Evolutionary conservation across 2,329 filamentous ascomycete species (phyloP).

Genomic region (Trichoderma afroharzianum): DNA sequence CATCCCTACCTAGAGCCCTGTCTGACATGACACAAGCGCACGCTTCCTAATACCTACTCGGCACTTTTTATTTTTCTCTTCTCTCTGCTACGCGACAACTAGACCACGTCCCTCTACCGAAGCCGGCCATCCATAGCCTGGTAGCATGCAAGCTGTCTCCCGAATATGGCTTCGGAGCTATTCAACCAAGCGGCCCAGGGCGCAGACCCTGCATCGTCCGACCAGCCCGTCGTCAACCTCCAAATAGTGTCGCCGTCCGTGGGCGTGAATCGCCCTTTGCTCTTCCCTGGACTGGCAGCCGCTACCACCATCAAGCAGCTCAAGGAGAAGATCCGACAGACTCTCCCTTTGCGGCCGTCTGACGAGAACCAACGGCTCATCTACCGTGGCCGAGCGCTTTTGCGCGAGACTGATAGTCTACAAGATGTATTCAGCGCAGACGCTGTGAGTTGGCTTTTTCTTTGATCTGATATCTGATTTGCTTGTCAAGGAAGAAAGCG

Average conservation of each 20-base stretch:
- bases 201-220: conserved; percentile 25
- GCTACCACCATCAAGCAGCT: conserved; percentile 54
- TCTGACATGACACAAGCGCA: conserved; percentile 22
- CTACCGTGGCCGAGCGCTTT: conserved; percentile 54
- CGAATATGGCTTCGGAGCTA: conserved; percentile 40
- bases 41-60: background rate
- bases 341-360: conserved; percentile 46
- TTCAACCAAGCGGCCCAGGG: conserved; percentile 20
- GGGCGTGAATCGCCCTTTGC: conserved; percentile 48
- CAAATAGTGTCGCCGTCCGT: conserved; percentile 58
- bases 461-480: background rate
- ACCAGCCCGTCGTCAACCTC: conserved; percentile 48
- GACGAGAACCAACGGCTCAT: conserved; percentile 59
- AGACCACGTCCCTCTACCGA: background rate
- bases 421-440: conserved; percentile 55
- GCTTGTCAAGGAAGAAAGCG: background rate
- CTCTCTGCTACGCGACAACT: background rate
- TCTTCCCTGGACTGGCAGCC: conserved; percentile 46
- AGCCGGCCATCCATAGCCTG: background rate
- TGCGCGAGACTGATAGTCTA: conserved; percentile 53
- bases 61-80: background rate
- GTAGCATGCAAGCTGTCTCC: conserved; percentile 28
- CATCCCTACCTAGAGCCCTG: background rate
- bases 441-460: conserved; percentile 38
- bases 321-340: conserved; percentile 55